Base-by-base conservation (phyloP, 768 basidiomycete genomes). In the Kwoniella sp. region DNA sequence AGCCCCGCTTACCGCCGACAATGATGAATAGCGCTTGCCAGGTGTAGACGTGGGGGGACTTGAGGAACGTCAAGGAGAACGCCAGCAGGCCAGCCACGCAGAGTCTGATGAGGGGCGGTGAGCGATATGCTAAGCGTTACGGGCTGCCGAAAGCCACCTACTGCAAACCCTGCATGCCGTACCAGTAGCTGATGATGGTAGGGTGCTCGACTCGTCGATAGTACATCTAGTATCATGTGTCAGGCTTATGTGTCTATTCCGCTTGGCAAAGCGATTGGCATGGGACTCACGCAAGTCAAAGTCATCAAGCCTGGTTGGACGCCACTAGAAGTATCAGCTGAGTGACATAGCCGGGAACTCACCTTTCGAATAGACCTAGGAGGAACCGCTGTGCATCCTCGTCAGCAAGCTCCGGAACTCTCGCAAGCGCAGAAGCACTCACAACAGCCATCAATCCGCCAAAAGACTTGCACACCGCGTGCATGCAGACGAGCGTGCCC, bases 201-300 rank as follows among this genome's bases (percentile, higher is more conserved):
- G 78, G 78, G 52, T 80, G 79, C 57, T 81, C 80, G 15, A 78
- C 77, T 23, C 79, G 75, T 9, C 76, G 79, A 56, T 80, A 80
- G 76, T 79, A 80, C 79, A 81, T 79, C 27, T 78, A n/a, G n/a
- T n/a, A n/a, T n/a, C n/a, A n/a, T n/a, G n/a, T n/a, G n/a, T n/a
- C n/a, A n/a, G n/a, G n/a, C n/a, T n/a, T n/a, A n/a, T n/a, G n/a
- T n/a, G n/a, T n/a, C n/a, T n/a, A n/a, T n/a, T n/a, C n/a, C n/a
- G n/a, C n/a, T n/a, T n/a, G n/a, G n/a, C n/a, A n/a, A n/a, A n/a
- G n/a, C n/a, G n/a, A n/a, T n/a, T n/a, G n/a, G n/a, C 10, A 3
- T 3, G 19, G 8, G 26, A 46, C 49, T 78, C 73, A 80, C 58
- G 50, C 74, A 79, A 19, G 59, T 65, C 10, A 65, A 33, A 17